Evolutionary conservation across 495 filamentous ascomycete species (phyloP), one percentile per base, ranked within the genome.

Genomic region (Mytilinidion resinicola): DNA sequence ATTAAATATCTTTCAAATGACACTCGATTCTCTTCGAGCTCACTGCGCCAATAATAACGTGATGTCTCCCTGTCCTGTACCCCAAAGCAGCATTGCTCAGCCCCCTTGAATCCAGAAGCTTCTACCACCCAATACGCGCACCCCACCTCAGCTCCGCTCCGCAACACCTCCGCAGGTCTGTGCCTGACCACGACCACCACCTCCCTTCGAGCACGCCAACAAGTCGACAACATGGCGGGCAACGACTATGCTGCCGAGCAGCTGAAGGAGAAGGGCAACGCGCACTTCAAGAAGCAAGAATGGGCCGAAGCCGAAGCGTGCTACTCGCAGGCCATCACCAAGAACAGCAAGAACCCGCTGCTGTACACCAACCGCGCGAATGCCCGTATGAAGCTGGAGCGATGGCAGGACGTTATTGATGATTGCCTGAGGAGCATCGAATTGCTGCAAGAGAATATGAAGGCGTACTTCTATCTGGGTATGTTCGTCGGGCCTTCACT

Each of bases 301-400:
- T 96, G 80, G 69, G 73, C 67, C 20, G 79, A 76, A 33, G 92
- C 92, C 34, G 91, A 96, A 63, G 79, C 81, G 19, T 74, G 82
- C 54, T 97, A 91, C 73, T 89, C 88, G 10, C 85, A 93, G 77
- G 92, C 92, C 17, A 82, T 90, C 42, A 77, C 81, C 56, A 75
- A 77, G 52, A 82, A 90, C 69, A 73, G 79, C 6, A 72, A 66
- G 7, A 88, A 87, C 66, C 77, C 81, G 1, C 69, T 81, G 4
- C 76, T 88, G 48, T 90, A 84, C 77, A 95, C 92, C 33, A 98
- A 98, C 75, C 87, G 93, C 51, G 88, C 92, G 41, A 85, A 96
- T 71, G 84, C 89, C 10, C 85, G 91, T 43, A 75, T 93, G 43
- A 83, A 82, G 65, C 79, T 95, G n/a, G 67, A 70, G 34, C 76